phyloP scores from a whole-genome alignment of 306 rosid species.

The Senna tora region DNA sequence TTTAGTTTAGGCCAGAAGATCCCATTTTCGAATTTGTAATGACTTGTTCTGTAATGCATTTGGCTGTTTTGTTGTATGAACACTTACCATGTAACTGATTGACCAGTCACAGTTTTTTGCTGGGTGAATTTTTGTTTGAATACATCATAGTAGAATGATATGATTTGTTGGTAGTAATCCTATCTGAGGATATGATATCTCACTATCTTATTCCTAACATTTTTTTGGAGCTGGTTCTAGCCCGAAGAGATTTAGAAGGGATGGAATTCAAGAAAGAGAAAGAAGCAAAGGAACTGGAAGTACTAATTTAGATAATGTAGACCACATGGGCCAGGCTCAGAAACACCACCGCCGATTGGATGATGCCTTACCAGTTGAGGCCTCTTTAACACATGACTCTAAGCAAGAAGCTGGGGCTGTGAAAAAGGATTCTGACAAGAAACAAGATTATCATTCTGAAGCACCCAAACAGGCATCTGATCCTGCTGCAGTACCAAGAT shows the following conservation, averaged over 20 bases:
- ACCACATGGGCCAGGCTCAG: constrained; percentile 46
- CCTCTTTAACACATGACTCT: constrained; percentile 41
- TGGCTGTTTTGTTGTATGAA: neutral
- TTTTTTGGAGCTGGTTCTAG: constrained; percentile 49
- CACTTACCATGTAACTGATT: neutral
- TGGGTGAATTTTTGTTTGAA: constrained; percentile 3
- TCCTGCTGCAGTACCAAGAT: constrained; percentile 51
- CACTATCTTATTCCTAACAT: constrained; percentile 14
- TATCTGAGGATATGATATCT: neutral
- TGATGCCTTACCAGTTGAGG: constrained; percentile 48
- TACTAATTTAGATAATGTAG: constrained; percentile 44
- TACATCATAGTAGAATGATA: neutral
- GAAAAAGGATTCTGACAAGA: constrained; percentile 51
- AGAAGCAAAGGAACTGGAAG: constrained; percentile 48
- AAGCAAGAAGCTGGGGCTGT: constrained; percentile 45
- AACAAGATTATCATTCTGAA: constrained; percentile 43
- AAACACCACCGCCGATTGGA: constrained; percentile 45
- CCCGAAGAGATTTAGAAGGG: constrained; percentile 82
- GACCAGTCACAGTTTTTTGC: neutral
- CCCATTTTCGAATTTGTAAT: neutral
- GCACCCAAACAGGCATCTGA: constrained; percentile 51
- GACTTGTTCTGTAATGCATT: neutral
- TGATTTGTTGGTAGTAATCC: constrained; percentile 23
- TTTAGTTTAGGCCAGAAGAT: neutral
- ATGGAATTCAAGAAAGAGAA: constrained; percentile 54